Base-by-base conservation (phyloP, 2,329 filamentous ascomycete genomes). In the Metarhizium sp. region DNA sequence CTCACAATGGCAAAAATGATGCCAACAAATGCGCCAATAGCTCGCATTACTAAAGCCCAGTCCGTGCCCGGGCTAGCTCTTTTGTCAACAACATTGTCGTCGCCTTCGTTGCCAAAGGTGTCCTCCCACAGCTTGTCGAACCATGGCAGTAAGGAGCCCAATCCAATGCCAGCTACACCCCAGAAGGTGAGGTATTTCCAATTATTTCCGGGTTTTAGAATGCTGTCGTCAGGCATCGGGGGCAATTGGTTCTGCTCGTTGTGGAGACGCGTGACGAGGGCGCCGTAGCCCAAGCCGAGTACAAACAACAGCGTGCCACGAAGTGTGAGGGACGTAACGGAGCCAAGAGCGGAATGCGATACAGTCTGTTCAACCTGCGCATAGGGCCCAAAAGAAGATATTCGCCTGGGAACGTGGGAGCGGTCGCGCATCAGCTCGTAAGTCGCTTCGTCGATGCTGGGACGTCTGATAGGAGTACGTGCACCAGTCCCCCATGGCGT, bases 71-170 rank as follows among this genome's bases (percentile, higher is more conserved):
- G 63, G 53, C 69, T 71, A 57, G 69, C 54, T 51, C 71, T 67
- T 52, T 68, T 63, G 52, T 53, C 48, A 18, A 58, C 51, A 42
- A 58, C 61, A 40, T 54, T 65, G 13, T 69, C 66, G 32, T 66
- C 64, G 6, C 65, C 65, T 13, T 68, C 68, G 46, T 67, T 64
- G 8, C 75, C 73, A 60, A 78, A 72, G 7, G 74, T 69, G 47
- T 78, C 74, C 58, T 86, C 83, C 82, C 88, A 94, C 10, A 91
- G 69, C 11, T 79, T 75, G 68, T 99, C 94, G 20, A 96, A 80
- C 81, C 86, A 92, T 1, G 94, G 94, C 56, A 97, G 73, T 52
- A 95, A 71, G 56, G 84, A 86, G 6, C 94, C 94, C 29, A 96
- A 73, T 0, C 80, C 76, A 4, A 96, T 82, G 16, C 91, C 92